Evolutionary conservation across 2,329 filamentous ascomycete genomes (phyloP).

Genomic region (Sarocladium oryzae): DNA sequence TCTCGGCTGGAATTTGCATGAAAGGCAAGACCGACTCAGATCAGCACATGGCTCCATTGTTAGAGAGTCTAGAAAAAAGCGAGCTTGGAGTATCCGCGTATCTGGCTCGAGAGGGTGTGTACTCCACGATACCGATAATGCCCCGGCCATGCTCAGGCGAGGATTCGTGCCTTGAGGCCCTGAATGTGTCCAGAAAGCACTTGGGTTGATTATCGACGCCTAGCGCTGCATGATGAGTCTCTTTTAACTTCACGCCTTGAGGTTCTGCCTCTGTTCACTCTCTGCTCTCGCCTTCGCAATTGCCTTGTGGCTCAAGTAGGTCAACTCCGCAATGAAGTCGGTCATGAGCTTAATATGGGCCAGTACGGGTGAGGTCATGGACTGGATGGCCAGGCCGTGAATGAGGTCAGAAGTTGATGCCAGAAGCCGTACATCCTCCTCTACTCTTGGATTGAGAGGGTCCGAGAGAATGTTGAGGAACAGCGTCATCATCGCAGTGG

Average conservation of each 20-base stretch:
- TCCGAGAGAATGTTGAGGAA: conserved; percentile 48
- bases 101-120: no score
- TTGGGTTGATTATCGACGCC: no score
- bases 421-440: conserved; percentile 40
- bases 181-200: no score
- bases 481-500: conserved; percentile 45
- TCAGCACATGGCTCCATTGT: background rate
- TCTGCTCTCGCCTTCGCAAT: conserved; percentile 25
- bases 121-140: no score
- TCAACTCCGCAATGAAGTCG: conserved; percentile 37
- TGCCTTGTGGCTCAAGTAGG: conserved; percentile 35
- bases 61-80: no score
- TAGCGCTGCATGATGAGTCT: no score
- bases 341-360: conserved; percentile 34
- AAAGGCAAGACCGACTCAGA: background rate
- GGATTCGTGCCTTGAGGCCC: no score
- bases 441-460: conserved; percentile 35
- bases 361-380: conserved; percentile 26
- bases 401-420: conserved; percentile 36
- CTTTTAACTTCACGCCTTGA: no score
- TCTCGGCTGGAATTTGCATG: background rate
- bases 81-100: no score
- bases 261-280: no score
- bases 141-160: no score
- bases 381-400: conserved; percentile 26